phyloP scores from a whole-genome alignment of 441 rosid species.

The Omphalea diandra region DNA sequence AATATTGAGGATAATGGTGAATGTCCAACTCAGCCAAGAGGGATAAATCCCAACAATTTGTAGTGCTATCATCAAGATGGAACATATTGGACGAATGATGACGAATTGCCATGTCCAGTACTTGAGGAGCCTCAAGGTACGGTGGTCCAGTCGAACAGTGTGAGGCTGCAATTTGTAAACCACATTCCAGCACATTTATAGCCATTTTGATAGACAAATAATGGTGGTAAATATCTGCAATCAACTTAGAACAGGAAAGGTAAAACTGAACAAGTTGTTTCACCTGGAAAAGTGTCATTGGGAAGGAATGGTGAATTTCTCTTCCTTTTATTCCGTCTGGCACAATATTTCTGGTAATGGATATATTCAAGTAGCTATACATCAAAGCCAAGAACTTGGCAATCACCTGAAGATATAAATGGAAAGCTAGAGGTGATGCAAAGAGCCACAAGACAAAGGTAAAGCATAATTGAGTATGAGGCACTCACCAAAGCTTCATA shows the following conservation, averaged over 20 bases:
- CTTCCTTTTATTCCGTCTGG: slow-evolving; percentile 92
- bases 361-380: slow-evolving; percentile 81
- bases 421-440: neutral
- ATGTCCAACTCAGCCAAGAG: slow-evolving; percentile 91
- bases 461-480: neutral
- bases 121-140: slow-evolving; percentile 65
- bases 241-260: slow-evolving; percentile 6
- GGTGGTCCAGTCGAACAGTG: slow-evolving; percentile 69
- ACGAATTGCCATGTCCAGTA: slow-evolving; percentile 98
- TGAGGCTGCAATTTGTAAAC: slow-evolving; percentile 55
- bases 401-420: slow-evolving; percentile 54
- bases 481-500: slow-evolving; percentile 85
- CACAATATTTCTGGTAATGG: slow-evolving; percentile 74
- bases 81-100: slow-evolving; percentile 74
- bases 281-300: slow-evolving; percentile 96
- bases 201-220: neutral
- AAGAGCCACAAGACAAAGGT: neutral
- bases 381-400: slow-evolving; percentile 89
- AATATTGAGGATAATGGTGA: slow-evolving; percentile 76
- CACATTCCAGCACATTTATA: slow-evolving; percentile 4
- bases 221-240: neutral
- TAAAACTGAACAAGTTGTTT: slow-evolving; percentile 5
- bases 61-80: slow-evolving; percentile 76
- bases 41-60: slow-evolving; percentile 75
- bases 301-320: slow-evolving; percentile 89